A percentile compares a stretch with the other conserved stretches of the same genome.
These are phyloP conservation scores for Beta corolliflora DNA, from an alignment of 179 eudicot genomes.

Conservation along the genomic window DNA sequence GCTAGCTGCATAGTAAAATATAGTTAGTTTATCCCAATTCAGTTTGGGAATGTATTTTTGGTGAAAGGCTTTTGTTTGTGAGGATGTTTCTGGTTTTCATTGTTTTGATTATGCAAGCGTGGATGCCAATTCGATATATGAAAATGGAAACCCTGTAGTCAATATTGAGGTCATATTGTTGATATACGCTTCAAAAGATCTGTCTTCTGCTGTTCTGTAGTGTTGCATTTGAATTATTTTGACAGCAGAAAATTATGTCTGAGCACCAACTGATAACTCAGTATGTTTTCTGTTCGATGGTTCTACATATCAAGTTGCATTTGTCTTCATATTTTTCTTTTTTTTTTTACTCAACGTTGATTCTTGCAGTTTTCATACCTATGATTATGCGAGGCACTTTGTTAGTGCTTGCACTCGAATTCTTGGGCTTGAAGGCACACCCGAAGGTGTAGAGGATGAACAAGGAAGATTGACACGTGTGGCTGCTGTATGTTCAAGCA, in stretches of 20 bases:
- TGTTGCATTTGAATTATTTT: not conserved
- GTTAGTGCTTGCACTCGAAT: constrained; percentile 99
- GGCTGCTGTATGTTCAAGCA: constrained; percentile 74
- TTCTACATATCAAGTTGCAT: not conserved
- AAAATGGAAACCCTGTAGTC: not conserved
- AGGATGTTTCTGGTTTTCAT: not conserved
- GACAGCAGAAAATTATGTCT: constrained; percentile 7
- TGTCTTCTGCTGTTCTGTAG: not conserved
- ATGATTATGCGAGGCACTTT: constrained; percentile 98
- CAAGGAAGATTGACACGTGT: constrained; percentile 96
- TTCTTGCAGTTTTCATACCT: constrained; percentile 81
- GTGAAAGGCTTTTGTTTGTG: not conserved
- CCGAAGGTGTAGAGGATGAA: constrained; percentile 97
- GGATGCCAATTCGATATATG: not conserved
- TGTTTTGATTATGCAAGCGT: not conserved
- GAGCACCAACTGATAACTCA: not conserved
- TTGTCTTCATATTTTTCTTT: not conserved
- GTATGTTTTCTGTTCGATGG: not conserved
- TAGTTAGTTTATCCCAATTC: not conserved
- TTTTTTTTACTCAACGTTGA: not conserved
- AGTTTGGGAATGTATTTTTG: not conserved
- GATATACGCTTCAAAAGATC: not conserved
- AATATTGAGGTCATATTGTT: not conserved
- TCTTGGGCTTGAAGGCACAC: constrained; percentile 98
- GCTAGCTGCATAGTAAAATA: not conserved